These are phyloP conservation scores for Geosmithia flava DNA, from an alignment of 2,329 filamentous ascomycete species.

Conservation along the genomic window DNA sequence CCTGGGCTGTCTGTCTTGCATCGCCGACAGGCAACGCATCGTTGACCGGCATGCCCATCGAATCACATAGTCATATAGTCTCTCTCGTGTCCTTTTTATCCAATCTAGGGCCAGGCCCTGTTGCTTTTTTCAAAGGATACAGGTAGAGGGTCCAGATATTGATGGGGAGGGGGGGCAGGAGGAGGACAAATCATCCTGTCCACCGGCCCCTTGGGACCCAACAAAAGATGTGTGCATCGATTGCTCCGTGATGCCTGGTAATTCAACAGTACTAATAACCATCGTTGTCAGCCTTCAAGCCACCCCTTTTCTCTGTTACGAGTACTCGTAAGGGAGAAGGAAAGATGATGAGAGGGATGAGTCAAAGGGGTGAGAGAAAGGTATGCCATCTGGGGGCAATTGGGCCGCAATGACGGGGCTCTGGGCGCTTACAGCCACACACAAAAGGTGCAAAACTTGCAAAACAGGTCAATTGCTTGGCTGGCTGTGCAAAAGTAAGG, in stretches of 20 bases:
- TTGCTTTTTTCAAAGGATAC: not conserved
- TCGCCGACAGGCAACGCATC: not conserved
- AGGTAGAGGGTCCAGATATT: not conserved
- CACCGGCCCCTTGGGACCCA: not conserved
- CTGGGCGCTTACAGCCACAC: constrained; percentile 1
- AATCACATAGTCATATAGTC: not conserved
- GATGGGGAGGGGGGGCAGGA: too few relatives aligned
- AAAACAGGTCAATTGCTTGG: not conserved
- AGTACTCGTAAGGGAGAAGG: not conserved
- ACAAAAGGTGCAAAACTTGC: not conserved
- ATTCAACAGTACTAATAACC: not conserved
- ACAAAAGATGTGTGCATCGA: not conserved
- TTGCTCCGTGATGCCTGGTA: not conserved
- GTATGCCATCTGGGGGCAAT: not conserved
- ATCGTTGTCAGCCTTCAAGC: not conserved
- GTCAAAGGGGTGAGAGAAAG: not conserved
- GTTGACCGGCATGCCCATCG: not conserved
- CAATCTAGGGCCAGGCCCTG: not conserved
- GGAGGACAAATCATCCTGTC: not conserved
- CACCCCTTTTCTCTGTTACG: not conserved
- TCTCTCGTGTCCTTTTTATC: not conserved
- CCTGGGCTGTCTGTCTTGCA: not conserved
- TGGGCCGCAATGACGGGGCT: not conserved
- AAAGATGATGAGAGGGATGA: not conserved
- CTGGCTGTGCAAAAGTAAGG: not conserved